Percentiles rank a stretch among this genome's conserved stretches.
Evolutionary conservation across 306 rosid species (phyloP).

Genomic region (Boehmeria nivea): DNA sequence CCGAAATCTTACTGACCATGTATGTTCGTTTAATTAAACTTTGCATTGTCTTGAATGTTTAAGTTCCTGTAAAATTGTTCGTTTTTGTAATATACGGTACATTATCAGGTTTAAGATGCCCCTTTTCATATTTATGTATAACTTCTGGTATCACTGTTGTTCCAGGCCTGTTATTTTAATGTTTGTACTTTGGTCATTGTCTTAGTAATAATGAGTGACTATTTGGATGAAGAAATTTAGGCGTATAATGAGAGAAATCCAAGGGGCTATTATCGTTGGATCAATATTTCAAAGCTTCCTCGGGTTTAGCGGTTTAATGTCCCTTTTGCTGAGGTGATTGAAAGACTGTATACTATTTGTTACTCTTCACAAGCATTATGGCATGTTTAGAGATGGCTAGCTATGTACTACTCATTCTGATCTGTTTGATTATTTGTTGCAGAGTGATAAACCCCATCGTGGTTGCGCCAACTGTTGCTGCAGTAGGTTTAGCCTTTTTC

Average conservation of each 20-base stretch:
- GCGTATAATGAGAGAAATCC: constrained; percentile 95
- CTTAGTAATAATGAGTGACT: constrained; percentile 18
- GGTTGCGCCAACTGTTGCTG: constrained; percentile 96
- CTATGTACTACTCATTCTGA: background rate
- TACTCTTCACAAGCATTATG: background rate
- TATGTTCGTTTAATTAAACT: constrained; percentile 33
- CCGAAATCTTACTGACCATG: constrained; percentile 79
- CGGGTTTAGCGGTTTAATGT: constrained; percentile 88
- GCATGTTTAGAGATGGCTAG: too few relatives aligned
- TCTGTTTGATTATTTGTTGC: constrained; percentile 16
- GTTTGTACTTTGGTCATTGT: constrained; percentile 8
- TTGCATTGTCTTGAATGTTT: background rate
- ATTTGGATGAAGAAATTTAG: constrained; percentile 69
- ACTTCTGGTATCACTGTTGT: background rate
- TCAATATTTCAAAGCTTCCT: constrained; percentile 78
- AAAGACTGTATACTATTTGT: background rate
- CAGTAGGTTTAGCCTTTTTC: constrained; percentile 90
- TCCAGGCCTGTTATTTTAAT: too few relatives aligned
- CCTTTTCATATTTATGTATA: constrained; percentile 11
- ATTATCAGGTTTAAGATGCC: too few relatives aligned
- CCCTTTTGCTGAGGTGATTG: constrained; percentile 69
- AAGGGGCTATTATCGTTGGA: constrained; percentile 91
- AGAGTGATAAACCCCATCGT: constrained; percentile 88
- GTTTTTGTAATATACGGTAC: too few relatives aligned
- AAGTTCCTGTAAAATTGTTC: background rate